Evolutionary conservation across 306 rosid species (phyloP).

Genomic region (Nissolia schottii): DNA sequence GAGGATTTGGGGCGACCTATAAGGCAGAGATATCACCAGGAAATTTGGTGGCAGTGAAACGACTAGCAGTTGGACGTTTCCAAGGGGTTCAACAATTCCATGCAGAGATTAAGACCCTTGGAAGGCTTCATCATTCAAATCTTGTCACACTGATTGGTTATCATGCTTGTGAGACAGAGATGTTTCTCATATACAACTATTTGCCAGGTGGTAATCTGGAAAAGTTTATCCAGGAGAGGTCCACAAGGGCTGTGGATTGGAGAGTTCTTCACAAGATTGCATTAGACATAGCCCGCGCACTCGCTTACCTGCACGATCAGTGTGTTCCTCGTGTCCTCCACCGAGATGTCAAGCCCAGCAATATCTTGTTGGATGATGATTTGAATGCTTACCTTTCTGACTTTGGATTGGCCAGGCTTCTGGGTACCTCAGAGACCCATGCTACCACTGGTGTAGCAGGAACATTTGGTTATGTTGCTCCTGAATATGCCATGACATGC

Average conservation of each 20-base stretch:
- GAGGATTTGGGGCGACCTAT: conserved; percentile 94
- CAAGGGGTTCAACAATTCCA: conserved; percentile 87
- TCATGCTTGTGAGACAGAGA: conserved; percentile 90
- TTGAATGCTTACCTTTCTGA: conserved; percentile 84
- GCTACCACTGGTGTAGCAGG: conserved; percentile 99
- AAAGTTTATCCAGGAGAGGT: conserved; percentile 84
- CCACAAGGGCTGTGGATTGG: conserved; percentile 90
- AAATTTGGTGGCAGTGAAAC: conserved; percentile 68
- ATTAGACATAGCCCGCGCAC: conserved; percentile 84
- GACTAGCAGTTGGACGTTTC: conserved; percentile 86
- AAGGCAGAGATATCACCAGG: conserved; percentile 81
- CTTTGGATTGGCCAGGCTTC: conserved; percentile 90
- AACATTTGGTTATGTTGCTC: conserved; percentile 94
- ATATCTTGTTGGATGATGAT: conserved; percentile 82
- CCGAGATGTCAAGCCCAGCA: conserved; percentile 94
- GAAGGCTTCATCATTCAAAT: conserved; percentile 81
- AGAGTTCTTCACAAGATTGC: conserved; percentile 92
- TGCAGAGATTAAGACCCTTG: conserved; percentile 88
- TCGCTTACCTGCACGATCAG: conserved; percentile 82
- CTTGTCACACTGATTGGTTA: conserved; percentile 87
- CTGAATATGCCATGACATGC: conserved; percentile 95
- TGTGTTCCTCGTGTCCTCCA: conserved; percentile 94
- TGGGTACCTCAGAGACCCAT: conserved; percentile 95
- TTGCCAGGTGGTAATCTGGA: conserved; percentile 90
- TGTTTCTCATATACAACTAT: conserved; percentile 83